These are phyloP conservation scores for Pelagophyceae sp. DNA, from an alignment of 352 stramenopile genomes.

Conservation along the genomic window DNA sequence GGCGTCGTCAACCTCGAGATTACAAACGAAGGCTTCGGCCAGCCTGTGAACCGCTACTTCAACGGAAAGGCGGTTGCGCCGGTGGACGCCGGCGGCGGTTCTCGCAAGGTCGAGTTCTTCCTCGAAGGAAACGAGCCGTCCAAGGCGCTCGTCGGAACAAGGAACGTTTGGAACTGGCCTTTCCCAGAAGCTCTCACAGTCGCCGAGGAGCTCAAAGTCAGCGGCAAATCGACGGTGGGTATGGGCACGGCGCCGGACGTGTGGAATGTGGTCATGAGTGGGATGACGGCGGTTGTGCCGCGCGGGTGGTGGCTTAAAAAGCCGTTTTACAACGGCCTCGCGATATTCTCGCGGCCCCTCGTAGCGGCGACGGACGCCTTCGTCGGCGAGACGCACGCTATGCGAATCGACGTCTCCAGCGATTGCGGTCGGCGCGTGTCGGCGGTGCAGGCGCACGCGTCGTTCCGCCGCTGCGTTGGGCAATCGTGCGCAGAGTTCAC, in stretches of 20 bases:
- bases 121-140: conserved; percentile 31
- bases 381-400: conserved; percentile 46
- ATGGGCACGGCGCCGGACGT: conserved; percentile 48
- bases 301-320: conserved; percentile 36
- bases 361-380: conserved; percentile 36
- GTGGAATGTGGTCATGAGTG: conserved; percentile 45
- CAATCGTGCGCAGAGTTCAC: conserved; percentile 49
- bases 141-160: conserved; percentile 36
- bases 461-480: conserved; percentile 44
- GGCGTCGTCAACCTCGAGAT: conserved; percentile 49
- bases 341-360: conserved; percentile 47
- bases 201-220: conserved; percentile 28
- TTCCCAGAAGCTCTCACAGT: conserved; percentile 49
- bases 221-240: conserved; percentile 34
- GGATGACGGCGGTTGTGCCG: conserved; percentile 42
- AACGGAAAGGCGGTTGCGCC: conserved; percentile 35
- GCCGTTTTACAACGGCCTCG: conserved; percentile 43
- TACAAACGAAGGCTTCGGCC: conserved; percentile 48
- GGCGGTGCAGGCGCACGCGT: conserved; percentile 43
- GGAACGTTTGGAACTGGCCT: conserved; percentile 45
- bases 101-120: conserved; percentile 44
- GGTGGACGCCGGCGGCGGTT: conserved; percentile 37
- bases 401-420: conserved; percentile 47
- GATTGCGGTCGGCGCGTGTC: conserved; percentile 21
- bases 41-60: conserved; percentile 40